These are phyloP conservation scores for Calonectria ilicicola DNA, from an alignment of 2,329 filamentous ascomycete genomes.

Conservation along the genomic window DNA sequence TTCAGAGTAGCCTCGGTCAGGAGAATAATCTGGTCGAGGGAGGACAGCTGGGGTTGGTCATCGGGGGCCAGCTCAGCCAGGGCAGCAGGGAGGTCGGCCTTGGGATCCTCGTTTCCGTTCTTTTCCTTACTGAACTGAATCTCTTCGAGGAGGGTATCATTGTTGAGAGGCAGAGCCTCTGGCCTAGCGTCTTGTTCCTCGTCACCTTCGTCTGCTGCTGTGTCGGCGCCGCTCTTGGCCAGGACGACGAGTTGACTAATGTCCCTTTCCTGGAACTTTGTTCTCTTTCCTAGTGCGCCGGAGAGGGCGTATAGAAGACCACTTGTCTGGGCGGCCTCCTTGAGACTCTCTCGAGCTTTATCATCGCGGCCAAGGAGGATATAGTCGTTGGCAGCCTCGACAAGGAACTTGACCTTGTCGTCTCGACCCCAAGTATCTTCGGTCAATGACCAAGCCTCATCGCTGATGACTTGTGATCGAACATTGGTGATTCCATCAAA, in stretches of 20 bases:
- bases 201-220: slow-evolving; percentile 34
- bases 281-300: slow-evolving; percentile 87
- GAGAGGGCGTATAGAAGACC: slow-evolving; percentile 85
- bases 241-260: slow-evolving; percentile 92
- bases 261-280: slow-evolving; percentile 82
- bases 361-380: slow-evolving; percentile 86
- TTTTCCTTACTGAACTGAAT: slow-evolving; percentile 79
- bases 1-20: slow-evolving; percentile 89
- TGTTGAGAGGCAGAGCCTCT: slow-evolving; percentile 82
- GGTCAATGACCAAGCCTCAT: slow-evolving; percentile 51
- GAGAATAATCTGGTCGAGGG: slow-evolving; percentile 90
- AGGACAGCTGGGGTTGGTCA: slow-evolving; percentile 82
- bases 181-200: slow-evolving; percentile 58
- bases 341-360: slow-evolving; percentile 78
- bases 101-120: slow-evolving; percentile 50
- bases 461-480: slow-evolving; percentile 51
- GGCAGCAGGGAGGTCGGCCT: slow-evolving; percentile 64
- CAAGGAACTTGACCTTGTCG: slow-evolving; percentile 76
- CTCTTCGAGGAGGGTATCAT: slow-evolving; percentile 91
- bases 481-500: slow-evolving; percentile 57
- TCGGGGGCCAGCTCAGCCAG: slow-evolving; percentile 78
- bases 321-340: slow-evolving; percentile 74
- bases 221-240: slow-evolving; percentile 74
- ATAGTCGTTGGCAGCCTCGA: slow-evolving; percentile 87
- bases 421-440: slow-evolving; percentile 55